Evolutionary conservation across 768 basidiomycete species (phyloP), one percentile per base, ranked within the genome.

Genomic region (Auriculariales sp.): DNA sequence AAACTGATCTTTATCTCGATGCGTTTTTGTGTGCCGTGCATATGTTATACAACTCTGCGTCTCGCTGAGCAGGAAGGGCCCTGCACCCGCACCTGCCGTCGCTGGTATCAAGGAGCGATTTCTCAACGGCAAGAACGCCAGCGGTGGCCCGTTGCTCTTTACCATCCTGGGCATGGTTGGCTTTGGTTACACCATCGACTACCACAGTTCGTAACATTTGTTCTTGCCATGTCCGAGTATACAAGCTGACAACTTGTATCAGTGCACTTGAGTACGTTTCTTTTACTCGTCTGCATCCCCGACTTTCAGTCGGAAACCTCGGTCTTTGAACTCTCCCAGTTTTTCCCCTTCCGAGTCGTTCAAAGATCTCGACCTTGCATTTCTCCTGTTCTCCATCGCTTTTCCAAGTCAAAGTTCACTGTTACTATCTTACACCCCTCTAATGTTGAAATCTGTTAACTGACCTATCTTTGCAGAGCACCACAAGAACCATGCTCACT

Each of bases 401-500:
- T 17, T 52, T 22, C 46, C 11, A 34, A 56, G 28, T 48, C 57
- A 35, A 64, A 69, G 52, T 67, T 52, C 36, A 11, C 27, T 49
- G 33, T 46, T 49, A 11, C 39, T 53, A n/a, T 29, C 25, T 36
- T 27, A 15, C 45, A 10, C 14, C 27, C 17, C 3, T 19, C 17
- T 22, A 15, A 15, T 47, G 11, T 28, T 39, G 24, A 14, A 30
- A 51, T 25, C 14, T 19, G 12, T 33, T 27, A 3, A 9, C 17
- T 29, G 44, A 31, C 39, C 29, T 7, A n/a, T 42, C 31, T 53
- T 52, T 50, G 15, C 60, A 89, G 87, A 89, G 65, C 83, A 88
- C 68, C 84, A 88, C 77, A 89, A 90, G 76, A 87, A 90, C 71
- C 80, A 85, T 64, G 68, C 80, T n/a, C 88, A 90, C 67, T 90